Evolutionary conservation across 2,329 filamentous ascomycete species (phyloP), one percentile per base, ranked within the genome.

Genomic region (Metarhizium robertsii): DNA sequence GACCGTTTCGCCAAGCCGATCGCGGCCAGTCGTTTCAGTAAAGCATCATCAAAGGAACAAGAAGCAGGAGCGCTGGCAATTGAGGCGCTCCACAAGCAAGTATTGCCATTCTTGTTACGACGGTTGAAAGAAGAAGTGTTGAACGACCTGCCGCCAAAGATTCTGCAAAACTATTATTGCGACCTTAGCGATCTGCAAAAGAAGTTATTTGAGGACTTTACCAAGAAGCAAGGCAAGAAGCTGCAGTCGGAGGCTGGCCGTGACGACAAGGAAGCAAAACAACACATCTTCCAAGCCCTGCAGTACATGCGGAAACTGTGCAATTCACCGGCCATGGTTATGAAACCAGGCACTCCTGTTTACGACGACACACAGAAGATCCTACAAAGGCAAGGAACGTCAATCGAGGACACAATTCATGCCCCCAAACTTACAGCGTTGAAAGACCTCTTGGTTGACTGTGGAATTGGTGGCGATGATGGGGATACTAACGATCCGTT

Each of bases 301-400:
- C 95, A 99, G 69, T 99, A 99, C 73, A 99, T 99, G 95, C 90
- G 95, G 58, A 97, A 97, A 74, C 83, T 99, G 6, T 99, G 94
- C 80, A 99, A 99, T 69, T 96, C 94, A 3, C 94, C 94, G 0
- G 91, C 94, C 0, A 79, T 99, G 61, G 94, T 99, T 10, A 90
- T 99, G 79, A 97, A 96, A 67, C 91, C 94, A 53, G 90, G 85
- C 18, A 92, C 95, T 72, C 90, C 87, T 67, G 83, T 94, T 60
- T 99, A 96, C 69, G 88, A 90, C 16, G 86, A 92, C 18, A 92
- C 92, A 4, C 91, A 95, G 69, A 83, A 83, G 52, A 84, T 91
- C 62, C 80, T 99, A 20, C 80, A 84, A 52, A 86, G 85, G 66
- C 86, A 92, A 66, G 86, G 88, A 57, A 92, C 90, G 0, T 87